Conservation (phyloP, 305 asterid species). For the Fraxinus floribunda region DNA sequence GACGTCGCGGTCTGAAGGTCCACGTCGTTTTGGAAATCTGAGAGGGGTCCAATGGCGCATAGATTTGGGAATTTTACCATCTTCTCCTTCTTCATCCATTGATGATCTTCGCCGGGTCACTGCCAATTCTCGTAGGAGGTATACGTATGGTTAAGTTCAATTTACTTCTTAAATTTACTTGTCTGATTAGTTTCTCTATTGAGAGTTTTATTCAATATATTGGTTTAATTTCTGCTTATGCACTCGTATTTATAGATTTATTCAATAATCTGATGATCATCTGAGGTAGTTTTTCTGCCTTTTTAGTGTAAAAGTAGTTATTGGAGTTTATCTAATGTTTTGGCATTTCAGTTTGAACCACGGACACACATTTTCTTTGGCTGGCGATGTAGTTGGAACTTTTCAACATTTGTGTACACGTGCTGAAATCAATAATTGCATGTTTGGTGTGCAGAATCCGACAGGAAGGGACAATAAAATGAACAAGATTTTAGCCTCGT, state of each 20-base stretch:
- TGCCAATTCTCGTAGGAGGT: constrained; percentile 95
- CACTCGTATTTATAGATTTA: neutral
- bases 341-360: neutral
- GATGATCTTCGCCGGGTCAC: constrained; percentile 86
- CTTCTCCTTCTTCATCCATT: constrained; percentile 56
- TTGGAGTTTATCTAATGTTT: constrained; percentile 1
- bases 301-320: neutral
- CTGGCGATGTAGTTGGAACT: neutral
- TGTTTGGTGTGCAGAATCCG: neutral
- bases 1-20: constrained; percentile 30
- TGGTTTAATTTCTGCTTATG: neutral
- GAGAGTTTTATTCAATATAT: neutral
- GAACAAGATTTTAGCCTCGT: neutral
- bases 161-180: neutral
- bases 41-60: constrained; percentile 92
- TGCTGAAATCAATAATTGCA: constrained; percentile 4
- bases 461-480: neutral
- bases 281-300: neutral
- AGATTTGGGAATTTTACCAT: constrained; percentile 80
- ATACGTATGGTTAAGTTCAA: constrained; percentile 6
- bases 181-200: neutral
- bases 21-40: constrained; percentile 52
- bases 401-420: neutral
- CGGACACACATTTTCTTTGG: neutral
- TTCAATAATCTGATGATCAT: neutral